A percentile compares a stretch with the other conserved stretches of the same genome.
phyloP scores from a whole-genome alignment of 345 rosid species.

The Hibiscus mutabilis region DNA sequence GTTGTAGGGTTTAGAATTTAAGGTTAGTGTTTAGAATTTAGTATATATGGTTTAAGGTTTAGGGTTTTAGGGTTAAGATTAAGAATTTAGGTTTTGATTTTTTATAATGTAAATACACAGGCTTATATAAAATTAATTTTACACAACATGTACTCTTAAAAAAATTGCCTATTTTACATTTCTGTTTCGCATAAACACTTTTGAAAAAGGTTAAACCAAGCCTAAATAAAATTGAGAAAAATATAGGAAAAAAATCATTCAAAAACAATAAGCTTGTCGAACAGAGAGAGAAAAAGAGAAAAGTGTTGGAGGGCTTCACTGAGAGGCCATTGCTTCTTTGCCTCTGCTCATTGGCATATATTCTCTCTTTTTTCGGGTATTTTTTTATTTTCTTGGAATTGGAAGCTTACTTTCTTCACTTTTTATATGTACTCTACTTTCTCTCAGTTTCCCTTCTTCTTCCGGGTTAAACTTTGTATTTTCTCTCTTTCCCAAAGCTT shows the following conservation, averaged over 20 bases:
- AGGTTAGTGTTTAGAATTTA: no score
- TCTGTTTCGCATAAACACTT: no score
- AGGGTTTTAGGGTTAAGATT: no score
- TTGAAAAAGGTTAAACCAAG: no score
- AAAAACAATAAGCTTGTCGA: background rate
- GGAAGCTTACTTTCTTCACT: slow-evolving; percentile 24
- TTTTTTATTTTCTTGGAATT: slow-evolving; percentile 1
- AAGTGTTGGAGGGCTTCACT: slow-evolving; percentile 5
- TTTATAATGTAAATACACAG: no score
- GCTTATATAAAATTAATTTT: no score
- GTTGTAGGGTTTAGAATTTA: no score
- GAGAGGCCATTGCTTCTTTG: slow-evolving; percentile 16
- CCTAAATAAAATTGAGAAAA: background rate
- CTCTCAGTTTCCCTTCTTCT: slow-evolving; percentile 7
- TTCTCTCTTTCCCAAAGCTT: slow-evolving; percentile 7
- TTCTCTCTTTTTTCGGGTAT: slow-evolving; percentile 22
- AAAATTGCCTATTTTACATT: no score
- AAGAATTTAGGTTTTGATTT: no score
- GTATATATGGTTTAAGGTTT: no score
- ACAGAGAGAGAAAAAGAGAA: slow-evolving; percentile 4
- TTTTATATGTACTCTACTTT: slow-evolving; percentile 38
- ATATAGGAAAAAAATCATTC: background rate
- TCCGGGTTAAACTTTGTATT: background rate
- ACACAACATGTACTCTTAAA: no score
- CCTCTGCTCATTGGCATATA: slow-evolving; percentile 26